Conservation (phyloP, 768 basidiomycete genomes). For the Dioszegia hungarica region DNA sequence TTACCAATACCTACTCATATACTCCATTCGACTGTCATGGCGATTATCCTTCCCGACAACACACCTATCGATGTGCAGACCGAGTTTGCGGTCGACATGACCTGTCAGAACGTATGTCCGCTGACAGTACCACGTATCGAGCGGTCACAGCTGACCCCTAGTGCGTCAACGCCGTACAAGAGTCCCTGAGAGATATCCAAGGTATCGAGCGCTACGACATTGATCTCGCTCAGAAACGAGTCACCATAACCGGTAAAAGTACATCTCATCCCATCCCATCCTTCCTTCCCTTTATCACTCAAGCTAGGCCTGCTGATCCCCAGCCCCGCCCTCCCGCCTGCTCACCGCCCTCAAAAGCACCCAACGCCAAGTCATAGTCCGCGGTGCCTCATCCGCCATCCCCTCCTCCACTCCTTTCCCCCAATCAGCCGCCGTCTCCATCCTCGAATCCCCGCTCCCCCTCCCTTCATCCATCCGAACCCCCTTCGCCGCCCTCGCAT, state of each 20-base stretch:
- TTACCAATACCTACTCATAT: background rate
- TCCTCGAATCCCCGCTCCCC: conserved; percentile 46
- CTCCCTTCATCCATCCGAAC: conserved; percentile 31
- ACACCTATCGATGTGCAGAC: conserved; percentile 27
- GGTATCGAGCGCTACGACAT: conserved; percentile 47
- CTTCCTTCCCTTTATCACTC: background rate
- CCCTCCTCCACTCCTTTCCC: conserved; percentile 18
- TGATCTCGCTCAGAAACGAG: conserved; percentile 44
- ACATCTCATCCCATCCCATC: conserved; percentile 1
- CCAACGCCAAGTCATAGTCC: conserved; percentile 44
- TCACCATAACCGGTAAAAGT: conserved; percentile 46
- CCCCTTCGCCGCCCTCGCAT: conserved; percentile 23
- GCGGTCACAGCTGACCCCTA: conserved; percentile 8
- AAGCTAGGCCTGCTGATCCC: background rate
- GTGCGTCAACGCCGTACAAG: conserved; percentile 45
- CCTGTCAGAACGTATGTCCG: conserved; percentile 42
- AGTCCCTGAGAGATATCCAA: conserved; percentile 27
- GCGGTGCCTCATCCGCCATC: conserved; percentile 35
- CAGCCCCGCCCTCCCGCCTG: conserved; percentile 41
- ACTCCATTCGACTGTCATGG: background rate
- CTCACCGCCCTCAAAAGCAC: conserved; percentile 39
- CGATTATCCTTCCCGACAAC: background rate
- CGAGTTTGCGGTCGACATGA: conserved; percentile 50
- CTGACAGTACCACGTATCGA: no score
- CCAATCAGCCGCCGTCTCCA: conserved; percentile 41